Evolutionary conservation across 176 grass and related monocot species (phyloP).

Genomic region (Puccinellia tenuiflora): DNA sequence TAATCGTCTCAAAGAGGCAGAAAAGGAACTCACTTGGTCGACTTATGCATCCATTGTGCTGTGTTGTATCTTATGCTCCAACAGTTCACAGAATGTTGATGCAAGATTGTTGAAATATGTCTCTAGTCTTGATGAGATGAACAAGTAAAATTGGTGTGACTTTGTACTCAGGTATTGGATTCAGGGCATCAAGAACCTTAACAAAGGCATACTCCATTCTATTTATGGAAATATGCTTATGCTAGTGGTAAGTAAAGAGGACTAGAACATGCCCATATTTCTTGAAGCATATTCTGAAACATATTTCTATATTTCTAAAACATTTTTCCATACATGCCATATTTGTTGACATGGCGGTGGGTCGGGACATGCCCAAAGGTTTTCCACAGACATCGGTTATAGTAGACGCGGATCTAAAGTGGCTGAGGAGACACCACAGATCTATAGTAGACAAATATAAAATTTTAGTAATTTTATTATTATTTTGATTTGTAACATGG

Average conservation of each 20-base stretch:
- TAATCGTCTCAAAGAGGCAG: background rate
- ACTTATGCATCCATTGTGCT: background rate
- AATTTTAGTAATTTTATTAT: too few species aligned
- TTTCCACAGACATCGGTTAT: background rate
- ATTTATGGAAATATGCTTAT: background rate
- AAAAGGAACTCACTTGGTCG: background rate
- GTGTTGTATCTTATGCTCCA: background rate
- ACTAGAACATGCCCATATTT: background rate
- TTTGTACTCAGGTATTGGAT: background rate
- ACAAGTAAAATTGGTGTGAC: background rate
- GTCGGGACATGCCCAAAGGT: background rate
- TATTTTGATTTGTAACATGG: too few species aligned
- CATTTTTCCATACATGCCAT: background rate
- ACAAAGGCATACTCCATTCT: background rate
- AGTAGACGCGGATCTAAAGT: too few species aligned
- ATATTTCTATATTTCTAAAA: background rate
- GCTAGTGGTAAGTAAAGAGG: background rate
- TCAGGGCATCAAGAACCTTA: background rate
- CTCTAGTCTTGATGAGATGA: background rate
- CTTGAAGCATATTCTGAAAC: background rate
- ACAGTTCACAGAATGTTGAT: background rate
- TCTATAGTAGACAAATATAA: too few species aligned
- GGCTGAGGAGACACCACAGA: too few species aligned
- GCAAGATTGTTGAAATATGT: background rate
- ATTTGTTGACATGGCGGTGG: background rate